Percentiles rank a stretch among this genome's conserved stretches.
Conservation (phyloP, 2,329 filamentous ascomycete genomes). For the Microcyclosporella mali region DNA sequence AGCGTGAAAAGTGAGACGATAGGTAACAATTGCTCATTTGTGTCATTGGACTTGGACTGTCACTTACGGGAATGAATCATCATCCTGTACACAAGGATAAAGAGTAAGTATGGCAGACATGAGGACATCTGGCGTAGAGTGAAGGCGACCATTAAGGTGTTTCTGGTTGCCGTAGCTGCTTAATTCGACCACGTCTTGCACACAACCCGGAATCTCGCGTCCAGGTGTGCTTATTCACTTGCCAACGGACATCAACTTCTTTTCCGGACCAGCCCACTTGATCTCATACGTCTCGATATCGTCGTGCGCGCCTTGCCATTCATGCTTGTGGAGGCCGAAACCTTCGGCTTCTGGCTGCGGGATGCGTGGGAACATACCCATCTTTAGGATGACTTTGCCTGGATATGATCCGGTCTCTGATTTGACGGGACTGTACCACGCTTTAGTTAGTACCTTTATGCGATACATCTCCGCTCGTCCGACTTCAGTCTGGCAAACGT, state of each 20-base stretch:
- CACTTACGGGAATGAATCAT: no score
- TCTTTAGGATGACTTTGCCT: slow-evolving; percentile 44
- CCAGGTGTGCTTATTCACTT: background rate
- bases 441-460: background rate
- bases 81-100: no score
- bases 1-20: no score
- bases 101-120: no score
- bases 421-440: slow-evolving; percentile 40
- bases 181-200: no score
- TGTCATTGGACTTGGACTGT: no score
- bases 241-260: slow-evolving; percentile 23
- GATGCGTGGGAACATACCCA: slow-evolving; percentile 46
- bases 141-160: no score
- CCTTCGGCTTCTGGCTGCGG: slow-evolving; percentile 42
- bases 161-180: no score
- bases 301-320: slow-evolving; percentile 39
- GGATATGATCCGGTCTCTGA: slow-evolving; percentile 37
- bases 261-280: slow-evolving; percentile 35
- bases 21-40: no score
- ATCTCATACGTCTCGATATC: slow-evolving; percentile 37
- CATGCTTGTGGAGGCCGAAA: slow-evolving; percentile 40
- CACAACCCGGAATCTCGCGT: background rate
- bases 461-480: background rate
- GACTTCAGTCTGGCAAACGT: background rate
- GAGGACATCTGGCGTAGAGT: no score